Evolutionary conservation across 192 early-diverging fungal genomes (phyloP).

Genomic region (Backusella parvicylindrica): DNA sequence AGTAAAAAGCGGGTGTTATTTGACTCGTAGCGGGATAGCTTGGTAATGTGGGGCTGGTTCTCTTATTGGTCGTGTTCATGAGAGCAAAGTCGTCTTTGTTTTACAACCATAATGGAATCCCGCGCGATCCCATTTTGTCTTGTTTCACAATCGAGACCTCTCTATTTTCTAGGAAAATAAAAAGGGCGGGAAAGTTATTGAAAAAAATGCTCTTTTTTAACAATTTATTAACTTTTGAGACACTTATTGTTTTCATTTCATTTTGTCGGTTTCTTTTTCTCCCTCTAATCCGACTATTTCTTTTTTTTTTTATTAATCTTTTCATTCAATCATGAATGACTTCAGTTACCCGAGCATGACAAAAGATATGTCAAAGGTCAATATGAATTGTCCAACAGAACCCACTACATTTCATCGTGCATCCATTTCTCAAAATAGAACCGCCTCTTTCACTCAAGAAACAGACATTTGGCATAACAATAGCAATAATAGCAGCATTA

Average conservation of each 20-base stretch:
- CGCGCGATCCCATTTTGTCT: slow-evolving; percentile 13
- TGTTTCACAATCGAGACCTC: slow-evolving; percentile 3
- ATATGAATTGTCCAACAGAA: neutral
- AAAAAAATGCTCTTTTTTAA: neutral
- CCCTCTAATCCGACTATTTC: neutral
- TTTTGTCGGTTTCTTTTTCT: neutral
- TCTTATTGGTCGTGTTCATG: slow-evolving; percentile 5
- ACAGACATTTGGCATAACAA: neutral
- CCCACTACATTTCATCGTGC: neutral
- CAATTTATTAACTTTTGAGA: neutral
- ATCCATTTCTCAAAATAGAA: neutral
- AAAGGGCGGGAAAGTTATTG: slow-evolving; percentile 10
- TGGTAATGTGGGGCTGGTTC: neutral
- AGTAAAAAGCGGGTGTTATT: slow-evolving; percentile 11
- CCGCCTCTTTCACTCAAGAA: neutral
- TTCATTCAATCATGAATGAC: slow-evolving; percentile 2
- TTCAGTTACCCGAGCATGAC: slow-evolving; percentile 3
- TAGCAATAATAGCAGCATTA: neutral
- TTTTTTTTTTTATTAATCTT: neutral
- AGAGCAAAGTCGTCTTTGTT: neutral
- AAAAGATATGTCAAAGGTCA: neutral
- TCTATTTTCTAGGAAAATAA: slow-evolving; percentile 7
- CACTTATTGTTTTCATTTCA: neutral
- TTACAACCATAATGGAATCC: neutral
- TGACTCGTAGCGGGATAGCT: neutral